A percentile compares a stretch with the other conserved stretches of the same genome.
Conservation (phyloP, 1,284 basidiomycete genomes). For the Rhodofomes roseus region DNA sequence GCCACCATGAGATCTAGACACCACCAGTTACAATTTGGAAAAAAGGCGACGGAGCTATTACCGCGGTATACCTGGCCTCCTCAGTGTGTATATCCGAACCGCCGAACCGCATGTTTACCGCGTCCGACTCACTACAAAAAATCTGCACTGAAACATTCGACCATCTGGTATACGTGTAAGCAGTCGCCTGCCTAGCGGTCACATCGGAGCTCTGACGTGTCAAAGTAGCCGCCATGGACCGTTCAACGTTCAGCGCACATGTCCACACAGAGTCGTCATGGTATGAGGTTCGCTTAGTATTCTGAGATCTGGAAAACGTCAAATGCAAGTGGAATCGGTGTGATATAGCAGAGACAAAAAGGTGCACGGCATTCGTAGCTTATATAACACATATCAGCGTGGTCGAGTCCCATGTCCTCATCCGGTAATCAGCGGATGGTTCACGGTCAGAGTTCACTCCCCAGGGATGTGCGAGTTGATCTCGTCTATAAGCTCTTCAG, state of each 20-base stretch:
- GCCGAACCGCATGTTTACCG: no score
- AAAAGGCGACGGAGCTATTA: no score
- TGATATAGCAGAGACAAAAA: neutral
- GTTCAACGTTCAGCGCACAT: neutral
- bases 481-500: constrained; percentile 32
- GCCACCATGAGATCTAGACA: no score
- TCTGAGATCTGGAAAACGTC: neutral
- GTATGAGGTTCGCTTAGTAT: neutral
- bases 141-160: no score
- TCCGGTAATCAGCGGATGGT: neutral
- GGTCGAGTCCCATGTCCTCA: neutral
- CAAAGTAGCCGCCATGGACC: no score
- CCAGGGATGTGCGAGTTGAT: constrained; percentile 32
- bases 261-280: neutral
- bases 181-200: no score
- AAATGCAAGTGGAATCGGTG: neutral
- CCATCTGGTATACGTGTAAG: no score
- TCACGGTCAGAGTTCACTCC: constrained; percentile 10
- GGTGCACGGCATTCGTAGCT: neutral
- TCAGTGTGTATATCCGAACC: no score
- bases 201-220: no score
- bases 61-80: no score
- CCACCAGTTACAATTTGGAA: no score
- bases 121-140: no score
- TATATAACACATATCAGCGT: neutral